Conservation (phyloP, 805 yeast species). For the Wickerhamiella occidentalis region DNA sequence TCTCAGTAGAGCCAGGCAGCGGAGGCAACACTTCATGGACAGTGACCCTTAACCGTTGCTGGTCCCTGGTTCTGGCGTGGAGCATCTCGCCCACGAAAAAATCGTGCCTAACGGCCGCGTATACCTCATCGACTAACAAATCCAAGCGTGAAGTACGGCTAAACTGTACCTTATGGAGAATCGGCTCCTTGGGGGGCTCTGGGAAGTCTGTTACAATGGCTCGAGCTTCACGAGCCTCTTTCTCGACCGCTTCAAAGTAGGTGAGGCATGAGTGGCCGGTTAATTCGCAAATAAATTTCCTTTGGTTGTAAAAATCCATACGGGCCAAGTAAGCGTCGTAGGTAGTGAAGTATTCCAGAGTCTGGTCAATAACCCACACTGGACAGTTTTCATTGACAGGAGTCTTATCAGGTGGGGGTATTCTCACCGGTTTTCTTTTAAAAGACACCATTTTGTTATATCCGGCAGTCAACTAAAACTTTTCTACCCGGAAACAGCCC, state of each 20-base stretch:
- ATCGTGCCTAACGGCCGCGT: constrained; percentile 60
- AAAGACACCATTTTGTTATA: constrained; percentile 27
- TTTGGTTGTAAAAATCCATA: constrained; percentile 33
- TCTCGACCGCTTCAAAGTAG: constrained; percentile 73
- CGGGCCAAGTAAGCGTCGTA: constrained; percentile 62
- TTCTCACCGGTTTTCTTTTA: constrained; percentile 28
- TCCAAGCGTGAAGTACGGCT: constrained; percentile 73
- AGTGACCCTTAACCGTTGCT: constrained; percentile 39
- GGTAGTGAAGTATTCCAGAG: constrained; percentile 74
- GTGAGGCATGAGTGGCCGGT: constrained; percentile 89
- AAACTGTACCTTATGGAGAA: constrained; percentile 73
- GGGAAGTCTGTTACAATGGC: constrained; percentile 75
- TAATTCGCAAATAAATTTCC: constrained; percentile 87
- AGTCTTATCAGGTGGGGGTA: constrained; percentile 21
- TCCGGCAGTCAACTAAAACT: neutral
- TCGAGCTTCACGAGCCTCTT: constrained; percentile 42
- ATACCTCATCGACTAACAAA: constrained; percentile 76
- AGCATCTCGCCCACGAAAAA: constrained; percentile 88
- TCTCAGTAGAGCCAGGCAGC: neutral
- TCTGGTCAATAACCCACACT: constrained; percentile 73
- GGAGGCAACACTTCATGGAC: constrained; percentile 62
- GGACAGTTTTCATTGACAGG: constrained; percentile 32
- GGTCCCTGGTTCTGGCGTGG: constrained; percentile 39
- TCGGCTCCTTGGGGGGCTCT: constrained; percentile 82
- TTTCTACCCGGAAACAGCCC: neutral